A percentile compares a stretch with the other conserved stretches of the same genome.
phyloP scores from a whole-genome alignment of 805 yeast genomes.

The Kuraishia capsulata region DNA sequence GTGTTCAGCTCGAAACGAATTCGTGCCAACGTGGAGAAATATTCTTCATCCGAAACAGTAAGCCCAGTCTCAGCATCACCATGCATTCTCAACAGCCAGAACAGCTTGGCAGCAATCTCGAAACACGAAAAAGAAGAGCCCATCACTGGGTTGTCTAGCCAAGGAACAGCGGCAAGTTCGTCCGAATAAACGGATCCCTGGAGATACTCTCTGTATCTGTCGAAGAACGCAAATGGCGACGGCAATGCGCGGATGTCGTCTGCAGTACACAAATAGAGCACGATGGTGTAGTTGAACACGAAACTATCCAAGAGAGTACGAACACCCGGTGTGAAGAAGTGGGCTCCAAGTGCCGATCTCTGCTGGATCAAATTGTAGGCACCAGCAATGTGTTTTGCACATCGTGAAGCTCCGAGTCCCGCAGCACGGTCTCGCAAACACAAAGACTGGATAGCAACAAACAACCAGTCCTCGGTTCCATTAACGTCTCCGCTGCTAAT shows the following conservation, averaged over 20 bases:
- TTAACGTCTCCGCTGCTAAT: constrained; percentile 13
- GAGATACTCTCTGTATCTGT: constrained; percentile 23
- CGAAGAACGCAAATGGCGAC: constrained; percentile 28
- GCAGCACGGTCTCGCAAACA: constrained; percentile 26
- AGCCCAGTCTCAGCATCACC: constrained; percentile 4
- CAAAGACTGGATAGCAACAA: constrained; percentile 25
- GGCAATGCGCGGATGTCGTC: constrained; percentile 23
- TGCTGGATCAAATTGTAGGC: constrained; percentile 23
- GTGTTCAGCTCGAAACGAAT: not conserved
- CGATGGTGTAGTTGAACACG: constrained; percentile 2
- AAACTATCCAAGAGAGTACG: constrained; percentile 30
- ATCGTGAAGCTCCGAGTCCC: constrained; percentile 15
- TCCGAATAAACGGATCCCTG: constrained; percentile 6
- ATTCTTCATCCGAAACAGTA: not conserved
- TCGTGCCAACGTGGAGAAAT: not conserved
- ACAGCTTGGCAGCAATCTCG: constrained; percentile 27
- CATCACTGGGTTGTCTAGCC: constrained; percentile 28
- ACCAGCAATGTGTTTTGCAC: constrained; percentile 20
- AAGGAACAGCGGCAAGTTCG: constrained; percentile 9
- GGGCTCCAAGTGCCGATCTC: not conserved
- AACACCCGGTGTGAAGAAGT: constrained; percentile 9
- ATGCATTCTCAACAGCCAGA: constrained; percentile 23
- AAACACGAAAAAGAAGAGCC: constrained; percentile 27
- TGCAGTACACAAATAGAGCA: constrained; percentile 4
- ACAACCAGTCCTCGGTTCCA: constrained; percentile 25